Evolutionary conservation across 805 yeast genomes (phyloP).

Genomic region (Saccharomycopsis synnaedendra): DNA sequence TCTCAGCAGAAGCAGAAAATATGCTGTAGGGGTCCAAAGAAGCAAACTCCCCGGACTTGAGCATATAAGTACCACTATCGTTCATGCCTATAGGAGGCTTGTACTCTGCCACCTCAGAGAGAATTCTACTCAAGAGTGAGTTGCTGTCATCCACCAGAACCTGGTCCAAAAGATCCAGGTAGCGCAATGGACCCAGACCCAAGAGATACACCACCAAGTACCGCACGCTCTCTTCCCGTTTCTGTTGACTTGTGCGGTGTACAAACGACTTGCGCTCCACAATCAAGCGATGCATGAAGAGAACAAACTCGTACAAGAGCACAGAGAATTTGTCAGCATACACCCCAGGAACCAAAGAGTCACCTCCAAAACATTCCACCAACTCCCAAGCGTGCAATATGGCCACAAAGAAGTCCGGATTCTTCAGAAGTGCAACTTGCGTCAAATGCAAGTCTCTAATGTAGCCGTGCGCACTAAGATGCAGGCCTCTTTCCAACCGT

Average conservation of each 20-base stretch:
- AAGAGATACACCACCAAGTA: constrained; percentile 6
- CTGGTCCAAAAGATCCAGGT: neutral
- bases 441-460: constrained; percentile 64
- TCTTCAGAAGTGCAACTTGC: constrained; percentile 44
- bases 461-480: constrained; percentile 73
- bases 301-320: constrained; percentile 31
- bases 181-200: constrained; percentile 12
- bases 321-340: constrained; percentile 21
- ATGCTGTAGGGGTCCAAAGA: constrained; percentile 49
- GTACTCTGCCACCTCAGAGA: constrained; percentile 49
- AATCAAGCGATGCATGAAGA: constrained; percentile 11
- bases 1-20: constrained; percentile 20
- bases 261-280: constrained; percentile 15
- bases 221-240: neutral
- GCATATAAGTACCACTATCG: constrained; percentile 56
- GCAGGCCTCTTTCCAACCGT: constrained; percentile 28
- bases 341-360: constrained; percentile 29
- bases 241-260: constrained; percentile 2
- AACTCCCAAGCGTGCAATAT: constrained; percentile 30
- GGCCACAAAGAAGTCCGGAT: constrained; percentile 21
- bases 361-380: neutral
- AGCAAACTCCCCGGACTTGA: constrained; percentile 35
- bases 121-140: constrained; percentile 22
- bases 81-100: constrained; percentile 55
- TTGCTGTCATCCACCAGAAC: neutral